phyloP scores from a whole-genome alignment of 2,329 filamentous ascomycete genomes.

The Aspergillus sp. region DNA sequence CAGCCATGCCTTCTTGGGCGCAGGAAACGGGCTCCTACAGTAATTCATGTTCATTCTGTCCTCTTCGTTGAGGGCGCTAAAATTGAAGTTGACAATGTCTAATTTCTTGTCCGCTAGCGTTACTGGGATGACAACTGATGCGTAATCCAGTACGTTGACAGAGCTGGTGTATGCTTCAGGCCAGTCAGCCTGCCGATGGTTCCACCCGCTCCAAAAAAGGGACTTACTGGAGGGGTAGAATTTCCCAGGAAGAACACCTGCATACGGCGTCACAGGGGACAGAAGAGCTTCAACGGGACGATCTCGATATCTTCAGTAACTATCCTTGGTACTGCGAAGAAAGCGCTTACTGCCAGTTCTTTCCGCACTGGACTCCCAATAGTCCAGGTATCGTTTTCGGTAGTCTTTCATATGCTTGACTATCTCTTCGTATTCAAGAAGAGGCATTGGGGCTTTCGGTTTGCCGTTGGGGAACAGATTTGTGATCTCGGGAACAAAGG shows the following conservation, averaged over 20 bases:
- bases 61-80: neutral
- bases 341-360: conserved; percentile 3
- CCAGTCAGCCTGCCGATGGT: neutral
- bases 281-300: conserved; percentile 8
- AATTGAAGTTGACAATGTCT: conserved; percentile 6
- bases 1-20: neutral
- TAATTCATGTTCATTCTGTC: conserved; percentile 3
- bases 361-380: conserved; percentile 7
- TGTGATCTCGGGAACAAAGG: conserved; percentile 6
- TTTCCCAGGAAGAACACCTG: conserved; percentile 7
- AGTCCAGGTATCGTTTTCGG: conserved; percentile 5
- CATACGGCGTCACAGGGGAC: conserved; percentile 9
- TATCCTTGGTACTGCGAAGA: neutral
- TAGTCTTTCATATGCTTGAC: conserved; percentile 8
- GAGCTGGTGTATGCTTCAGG: conserved; percentile 6
- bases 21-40: neutral
- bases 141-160: conserved; percentile 10
- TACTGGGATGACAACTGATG: conserved; percentile 7
- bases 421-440: conserved; percentile 3
- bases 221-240: conserved; percentile 8
- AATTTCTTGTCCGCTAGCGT: conserved; percentile 3
- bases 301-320: neutral
- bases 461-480: conserved; percentile 10
- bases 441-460: conserved; percentile 1
- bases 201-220: neutral